These are phyloP conservation scores for Paraphoma sp. DNA, from an alignment of 2,329 filamentous ascomycete species.

Conservation along the genomic window DNA sequence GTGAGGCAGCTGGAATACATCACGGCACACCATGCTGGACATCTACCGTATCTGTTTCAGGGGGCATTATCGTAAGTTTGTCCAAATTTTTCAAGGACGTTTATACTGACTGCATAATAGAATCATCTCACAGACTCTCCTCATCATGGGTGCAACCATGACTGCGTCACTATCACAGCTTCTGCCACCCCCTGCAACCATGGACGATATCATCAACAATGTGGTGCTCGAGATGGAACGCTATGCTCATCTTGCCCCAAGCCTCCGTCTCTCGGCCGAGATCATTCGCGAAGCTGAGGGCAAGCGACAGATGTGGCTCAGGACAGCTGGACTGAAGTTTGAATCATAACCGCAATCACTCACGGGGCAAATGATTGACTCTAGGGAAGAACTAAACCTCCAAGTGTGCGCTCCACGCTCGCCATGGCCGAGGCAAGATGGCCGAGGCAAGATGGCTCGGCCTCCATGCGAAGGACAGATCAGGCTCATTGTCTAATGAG, in stretches of 20 bases:
- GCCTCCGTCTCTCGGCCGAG: constrained; percentile 76
- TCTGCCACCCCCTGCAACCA: constrained; percentile 61
- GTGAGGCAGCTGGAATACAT: constrained; percentile 82
- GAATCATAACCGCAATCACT: constrained; percentile 33
- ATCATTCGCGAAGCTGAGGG: constrained; percentile 80
- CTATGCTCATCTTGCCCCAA: constrained; percentile 77
- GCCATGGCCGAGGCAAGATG: no score
- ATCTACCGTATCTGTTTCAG: constrained; percentile 87
- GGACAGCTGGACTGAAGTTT: constrained; percentile 48
- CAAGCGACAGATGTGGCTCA: constrained; percentile 67
- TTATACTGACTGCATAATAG: constrained; percentile 51
- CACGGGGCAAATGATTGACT: background rate
- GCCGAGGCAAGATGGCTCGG: no score
- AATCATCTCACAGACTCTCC: constrained; percentile 79
- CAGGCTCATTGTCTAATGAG: no score
- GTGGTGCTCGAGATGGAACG: constrained; percentile 78
- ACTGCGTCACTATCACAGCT: constrained; percentile 74
- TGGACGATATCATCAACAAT: constrained; percentile 79
- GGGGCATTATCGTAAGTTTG: constrained; percentile 66
- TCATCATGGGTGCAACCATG: constrained; percentile 87
- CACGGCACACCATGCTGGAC: constrained; percentile 78
- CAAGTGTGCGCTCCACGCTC: no score
- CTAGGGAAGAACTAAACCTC: no score
- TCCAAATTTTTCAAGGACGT: background rate
- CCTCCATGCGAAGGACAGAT: no score